Percentiles rank a stretch among this genome's conserved stretches.
Evolutionary conservation across 148 eudicot species (phyloP).

Genomic region (Heliosperma pusillum): DNA sequence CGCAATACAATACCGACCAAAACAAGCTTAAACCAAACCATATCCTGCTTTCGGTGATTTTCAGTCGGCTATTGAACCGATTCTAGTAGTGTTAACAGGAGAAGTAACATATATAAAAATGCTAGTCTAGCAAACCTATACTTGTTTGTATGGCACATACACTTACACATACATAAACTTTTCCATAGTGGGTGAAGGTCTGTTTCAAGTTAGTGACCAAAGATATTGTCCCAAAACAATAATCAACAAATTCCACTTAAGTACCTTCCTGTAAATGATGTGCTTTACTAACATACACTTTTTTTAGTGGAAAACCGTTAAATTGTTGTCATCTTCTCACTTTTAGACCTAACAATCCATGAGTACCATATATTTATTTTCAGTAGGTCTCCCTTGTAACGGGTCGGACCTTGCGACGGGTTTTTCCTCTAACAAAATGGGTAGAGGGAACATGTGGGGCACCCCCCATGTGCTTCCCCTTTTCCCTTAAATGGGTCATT

Average conservation of each 20-base stretch:
- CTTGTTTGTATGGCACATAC: not conserved
- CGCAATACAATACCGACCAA: too few relatives aligned
- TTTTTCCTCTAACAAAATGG: too few relatives aligned
- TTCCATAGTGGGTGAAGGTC: too few relatives aligned
- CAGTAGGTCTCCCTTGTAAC: too few relatives aligned
- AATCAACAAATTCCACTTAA: not conserved
- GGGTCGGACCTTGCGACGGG: too few relatives aligned
- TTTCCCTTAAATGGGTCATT: too few relatives aligned
- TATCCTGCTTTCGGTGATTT: not conserved
- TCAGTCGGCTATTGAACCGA: too few relatives aligned
- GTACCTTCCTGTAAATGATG: slow-evolving; percentile 1
- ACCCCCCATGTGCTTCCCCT: too few relatives aligned
- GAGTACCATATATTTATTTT: not conserved
- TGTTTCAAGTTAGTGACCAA: too few relatives aligned
- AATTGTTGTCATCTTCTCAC: not conserved
- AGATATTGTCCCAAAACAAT: not conserved
- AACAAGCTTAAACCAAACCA: not conserved
- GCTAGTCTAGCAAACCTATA: not conserved
- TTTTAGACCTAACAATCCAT: not conserved
- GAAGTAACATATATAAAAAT: too few relatives aligned
- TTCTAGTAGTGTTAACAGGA: too few relatives aligned
- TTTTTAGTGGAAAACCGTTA: slow-evolving; percentile 9
- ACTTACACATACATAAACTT: not conserved
- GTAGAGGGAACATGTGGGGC: too few relatives aligned
- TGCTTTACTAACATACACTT: not conserved